Evolutionary conservation across 352 stramenopile genomes (phyloP).

Genomic region (Phytophthora uliginosa): DNA sequence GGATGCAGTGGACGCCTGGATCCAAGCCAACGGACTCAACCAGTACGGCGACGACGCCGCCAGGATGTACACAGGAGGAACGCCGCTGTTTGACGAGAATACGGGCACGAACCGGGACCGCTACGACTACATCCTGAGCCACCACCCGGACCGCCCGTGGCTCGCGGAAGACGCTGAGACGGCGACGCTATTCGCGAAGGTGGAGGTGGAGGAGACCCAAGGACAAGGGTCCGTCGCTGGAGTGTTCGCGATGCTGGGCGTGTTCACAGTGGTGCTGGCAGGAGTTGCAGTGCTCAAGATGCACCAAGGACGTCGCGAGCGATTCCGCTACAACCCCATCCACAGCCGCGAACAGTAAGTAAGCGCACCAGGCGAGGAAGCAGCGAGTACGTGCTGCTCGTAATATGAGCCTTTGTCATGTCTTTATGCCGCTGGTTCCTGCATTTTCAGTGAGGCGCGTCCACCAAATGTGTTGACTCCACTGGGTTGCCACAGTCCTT

Average conservation of each 20-base stretch:
- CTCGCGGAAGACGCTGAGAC: slow-evolving; percentile 24
- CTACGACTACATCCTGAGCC: slow-evolving; percentile 75
- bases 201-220: slow-evolving; percentile 16
- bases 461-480: neutral
- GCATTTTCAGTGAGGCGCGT: neutral
- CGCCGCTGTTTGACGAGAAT: slow-evolving; percentile 83
- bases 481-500: neutral
- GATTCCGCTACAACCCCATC: slow-evolving; percentile 70
- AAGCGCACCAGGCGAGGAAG: neutral
- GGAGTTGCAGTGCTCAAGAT: slow-evolving; percentile 42
- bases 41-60: slow-evolving; percentile 65
- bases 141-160: slow-evolving; percentile 74
- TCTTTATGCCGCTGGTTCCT: slow-evolving; percentile 5
- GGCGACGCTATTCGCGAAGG: slow-evolving; percentile 18
- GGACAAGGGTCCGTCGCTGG: slow-evolving; percentile 38
- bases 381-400: slow-evolving; percentile 20
- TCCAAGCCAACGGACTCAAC: slow-evolving; percentile 65
- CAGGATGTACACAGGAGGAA: slow-evolving; percentile 78
- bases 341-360: slow-evolving; percentile 44
- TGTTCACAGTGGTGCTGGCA: slow-evolving; percentile 47
- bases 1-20: slow-evolving; percentile 63
- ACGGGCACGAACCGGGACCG: slow-evolving; percentile 61
- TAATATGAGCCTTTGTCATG: slow-evolving; percentile 32
- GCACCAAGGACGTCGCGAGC: slow-evolving; percentile 34
- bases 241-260: slow-evolving; percentile 44